Conservation (phyloP, 2,329 filamentous ascomycete genomes). For the Ilyonectria destructans region DNA sequence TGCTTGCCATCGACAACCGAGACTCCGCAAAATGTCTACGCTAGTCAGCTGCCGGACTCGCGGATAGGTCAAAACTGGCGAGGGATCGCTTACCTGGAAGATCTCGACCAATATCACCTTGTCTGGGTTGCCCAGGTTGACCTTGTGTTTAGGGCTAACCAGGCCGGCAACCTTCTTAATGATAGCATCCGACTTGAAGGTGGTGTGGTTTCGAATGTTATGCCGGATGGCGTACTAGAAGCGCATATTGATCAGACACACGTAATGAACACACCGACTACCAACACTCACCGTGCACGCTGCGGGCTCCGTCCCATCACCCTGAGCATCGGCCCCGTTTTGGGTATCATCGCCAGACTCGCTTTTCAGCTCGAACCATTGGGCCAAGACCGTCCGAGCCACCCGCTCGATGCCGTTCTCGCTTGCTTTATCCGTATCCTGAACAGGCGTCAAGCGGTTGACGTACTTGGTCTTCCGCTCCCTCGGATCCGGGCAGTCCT, state of each 20-base stretch:
- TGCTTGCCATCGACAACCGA: conserved; percentile 81
- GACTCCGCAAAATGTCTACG: conserved; percentile 82
- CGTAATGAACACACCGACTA: conserved; percentile 20
- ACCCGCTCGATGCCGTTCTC: conserved; percentile 78
- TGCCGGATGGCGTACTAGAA: conserved; percentile 86
- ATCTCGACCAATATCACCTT: conserved; percentile 86
- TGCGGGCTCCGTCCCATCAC: conserved; percentile 37
- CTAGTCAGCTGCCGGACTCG: conserved; percentile 41
- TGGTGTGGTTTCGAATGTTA: conserved; percentile 82
- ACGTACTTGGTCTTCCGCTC: conserved; percentile 70
- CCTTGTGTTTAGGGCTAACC: conserved; percentile 79
- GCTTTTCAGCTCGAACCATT: conserved; percentile 71
- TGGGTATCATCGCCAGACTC: conserved; percentile 39
- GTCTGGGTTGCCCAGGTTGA: conserved; percentile 84
- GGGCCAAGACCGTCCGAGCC: conserved; percentile 73
- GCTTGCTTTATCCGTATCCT: conserved; percentile 74
- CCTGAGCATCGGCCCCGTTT: conserved; percentile 34
- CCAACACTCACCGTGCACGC: conserved; percentile 61
- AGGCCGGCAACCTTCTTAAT: conserved; percentile 80
- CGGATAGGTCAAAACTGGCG: conserved; percentile 41
- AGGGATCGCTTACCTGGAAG: conserved; percentile 75
- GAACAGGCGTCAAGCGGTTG: conserved; percentile 71
- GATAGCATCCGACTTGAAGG: conserved; percentile 77
- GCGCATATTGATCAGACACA: conserved; percentile 35
- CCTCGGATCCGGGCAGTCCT: conserved; percentile 58